phyloP scores from a whole-genome alignment of 257 asterid species.

The Nicotiana knightiana region DNA sequence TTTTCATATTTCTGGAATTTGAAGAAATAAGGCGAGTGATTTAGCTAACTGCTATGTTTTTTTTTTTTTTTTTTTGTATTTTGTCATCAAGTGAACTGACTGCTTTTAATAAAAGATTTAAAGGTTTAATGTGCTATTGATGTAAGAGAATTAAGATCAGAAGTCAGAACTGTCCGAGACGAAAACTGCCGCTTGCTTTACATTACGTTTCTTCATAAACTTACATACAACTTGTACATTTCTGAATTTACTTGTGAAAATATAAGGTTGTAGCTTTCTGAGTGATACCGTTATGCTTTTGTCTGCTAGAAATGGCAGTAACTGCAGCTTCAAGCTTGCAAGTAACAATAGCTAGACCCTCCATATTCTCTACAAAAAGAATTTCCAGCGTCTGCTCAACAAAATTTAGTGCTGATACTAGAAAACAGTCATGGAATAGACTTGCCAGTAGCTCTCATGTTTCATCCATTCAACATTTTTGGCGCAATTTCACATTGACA shows the following conservation, averaged over 20 bases:
- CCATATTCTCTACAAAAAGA: slow-evolving; percentile 36
- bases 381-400: slow-evolving; percentile 25
- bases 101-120: background rate
- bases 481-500: slow-evolving; percentile 42
- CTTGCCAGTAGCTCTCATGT: slow-evolving; percentile 46
- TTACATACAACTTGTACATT: background rate
- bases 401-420: slow-evolving; percentile 22
- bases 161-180: background rate
- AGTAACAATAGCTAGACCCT: slow-evolving; percentile 43
- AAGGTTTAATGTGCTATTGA: background rate
- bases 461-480: slow-evolving; percentile 41
- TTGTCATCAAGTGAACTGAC: background rate
- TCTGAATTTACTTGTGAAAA: background rate
- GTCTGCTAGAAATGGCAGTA: slow-evolving; percentile 47
- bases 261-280: background rate
- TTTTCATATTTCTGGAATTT: no score
- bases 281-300: background rate
- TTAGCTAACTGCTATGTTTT: background rate
- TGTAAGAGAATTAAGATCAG: background rate
- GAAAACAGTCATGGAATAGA: slow-evolving; percentile 35
- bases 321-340: slow-evolving; percentile 62
- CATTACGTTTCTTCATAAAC: background rate
- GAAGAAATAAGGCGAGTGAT: background rate
- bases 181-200: background rate
- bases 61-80: background rate